Evolutionary conservation across 2,329 filamentous ascomycete genomes (phyloP), one percentile per base, ranked within the genome.

Genomic region (Mollisia scopiformis): DNA sequence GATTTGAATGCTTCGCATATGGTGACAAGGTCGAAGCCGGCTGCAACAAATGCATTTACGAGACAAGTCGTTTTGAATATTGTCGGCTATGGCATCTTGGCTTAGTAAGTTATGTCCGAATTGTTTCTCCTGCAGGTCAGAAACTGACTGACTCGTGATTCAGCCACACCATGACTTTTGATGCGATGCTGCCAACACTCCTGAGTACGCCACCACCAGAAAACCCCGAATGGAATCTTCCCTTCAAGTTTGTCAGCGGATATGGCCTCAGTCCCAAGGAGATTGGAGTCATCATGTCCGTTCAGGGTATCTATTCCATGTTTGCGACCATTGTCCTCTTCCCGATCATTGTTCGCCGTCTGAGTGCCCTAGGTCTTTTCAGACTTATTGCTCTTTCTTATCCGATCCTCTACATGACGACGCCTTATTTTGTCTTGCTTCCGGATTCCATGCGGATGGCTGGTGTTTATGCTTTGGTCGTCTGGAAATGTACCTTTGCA

Each of bases 101-200:
- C 94, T 66, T 97, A 96, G 93, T 97, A 84, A 86, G 92, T 88
- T 58, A 41, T 60, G 30, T 51, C 55, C 47, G 14, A 54, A 37
- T 56, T 58, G 55, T 41, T 52, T 52, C 41, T 49, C 23, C 37
- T 67, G 46, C 56, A 30, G 23, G 53, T 25, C 35, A 16, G 7
- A 23, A 33, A 35, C 46, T 30, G 13, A 60, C 68, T 73, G 62
- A 73, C 66, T 50, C 51, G 62, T 61, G 50, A 59, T 71, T 41
- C 71, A 97, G 93, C 79, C 94, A 98, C 78, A 97, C 94, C 13
- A 97, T 99, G 77, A 96, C 93, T 0, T 95, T 96, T 69, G 95
- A 99, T 76, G 91, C 97, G 72, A 84, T 98, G 52, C 88, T 98
- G 69, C 94, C 95, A 0, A 91, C 97, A 1, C 92, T 99, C 68